Conservation (phyloP, 164 flowering plant genomes). For the Platanus orientalis region DNA sequence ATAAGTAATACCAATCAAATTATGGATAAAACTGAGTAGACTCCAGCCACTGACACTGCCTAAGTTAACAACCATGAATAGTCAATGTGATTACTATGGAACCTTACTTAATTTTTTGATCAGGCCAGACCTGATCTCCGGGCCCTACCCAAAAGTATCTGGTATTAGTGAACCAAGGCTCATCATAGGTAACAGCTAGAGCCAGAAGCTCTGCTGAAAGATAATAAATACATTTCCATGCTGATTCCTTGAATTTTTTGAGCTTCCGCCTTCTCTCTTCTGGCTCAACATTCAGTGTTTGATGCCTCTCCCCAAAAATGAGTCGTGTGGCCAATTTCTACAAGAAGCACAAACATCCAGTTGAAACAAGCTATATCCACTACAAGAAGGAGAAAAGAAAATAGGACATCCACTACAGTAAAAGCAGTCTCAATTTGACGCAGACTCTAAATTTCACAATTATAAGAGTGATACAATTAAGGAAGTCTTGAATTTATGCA, state of each 20-base stretch:
- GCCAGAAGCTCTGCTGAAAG: conserved; percentile 87
- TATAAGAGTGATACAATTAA: neutral
- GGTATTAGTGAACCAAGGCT: conserved; percentile 93
- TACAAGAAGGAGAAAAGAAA: neutral
- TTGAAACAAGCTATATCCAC: neutral
- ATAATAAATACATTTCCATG: conserved; percentile 89
- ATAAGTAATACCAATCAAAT: conserved; percentile 3
- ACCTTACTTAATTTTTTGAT: conserved; percentile 84
- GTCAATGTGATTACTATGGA: neutral
- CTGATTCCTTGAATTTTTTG: conserved; percentile 89
- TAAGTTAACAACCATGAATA: neutral
- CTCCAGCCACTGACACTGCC: neutral
- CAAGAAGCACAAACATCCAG: conserved; percentile 19
- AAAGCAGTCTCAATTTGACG: neutral
- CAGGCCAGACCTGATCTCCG: conserved; percentile 91
- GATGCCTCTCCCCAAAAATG: conserved; percentile 50
- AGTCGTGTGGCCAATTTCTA: conserved; percentile 61
- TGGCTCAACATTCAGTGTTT: conserved; percentile 19
- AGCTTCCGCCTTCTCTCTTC: conserved; percentile 56
- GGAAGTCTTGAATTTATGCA: neutral
- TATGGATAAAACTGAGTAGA: neutral
- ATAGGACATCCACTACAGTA: neutral
- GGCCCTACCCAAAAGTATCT: conserved; percentile 85
- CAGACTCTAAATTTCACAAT: neutral
- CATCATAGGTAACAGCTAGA: conserved; percentile 74